Evolutionary conservation across 257 asterid species (phyloP), one percentile per base, ranked within the genome.

Genomic region (Eustoma russellianum): DNA sequence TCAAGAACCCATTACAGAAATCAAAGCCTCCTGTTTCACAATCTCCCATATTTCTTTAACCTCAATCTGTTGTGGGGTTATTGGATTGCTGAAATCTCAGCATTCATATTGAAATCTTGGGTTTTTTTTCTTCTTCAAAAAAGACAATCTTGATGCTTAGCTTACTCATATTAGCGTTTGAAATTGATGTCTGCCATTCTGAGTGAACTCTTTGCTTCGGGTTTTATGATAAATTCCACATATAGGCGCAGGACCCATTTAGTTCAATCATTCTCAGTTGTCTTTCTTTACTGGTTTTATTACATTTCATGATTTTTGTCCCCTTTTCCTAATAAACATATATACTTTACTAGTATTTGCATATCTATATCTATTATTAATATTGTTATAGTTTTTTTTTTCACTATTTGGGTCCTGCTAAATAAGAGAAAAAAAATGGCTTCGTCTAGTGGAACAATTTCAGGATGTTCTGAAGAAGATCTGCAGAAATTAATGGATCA

Each of bases 221-320:
- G 87, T 82, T 92, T 73, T 83, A 92, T 88, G 93, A 88, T 88
- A 68, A 88, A 79, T 81, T 92, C 99, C 61, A 85, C 95, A 52
- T 77, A 86, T 52, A 68, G 86, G 86, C 93, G 93, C 68, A 71
- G 95, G 73, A 82, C 95, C 68, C 96, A 86, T 67, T 60, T 86
- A 50, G 96, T 91, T 76, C 96, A 91, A 64, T 91, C 98, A 19
- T 91, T 91, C 72, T 90, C 98, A 1, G 96, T 91, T 60, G 95
- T 86, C 52, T 91, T 91, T 50, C 98, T 91, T 58, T 87, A 92
- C 83, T 92, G 99, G 99, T 92, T 92, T 43, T 88, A 92, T 66
- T 92, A 45, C 83, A 88, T 92, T 63, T 88, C 99, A 79, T 92
- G 82, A 83, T 78, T 69, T 12, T 52, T 33, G n/a, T 3, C 24